Evolutionary conservation across 352 stramenopile species (phyloP).

Genomic region (Globisporangium lucens): DNA sequence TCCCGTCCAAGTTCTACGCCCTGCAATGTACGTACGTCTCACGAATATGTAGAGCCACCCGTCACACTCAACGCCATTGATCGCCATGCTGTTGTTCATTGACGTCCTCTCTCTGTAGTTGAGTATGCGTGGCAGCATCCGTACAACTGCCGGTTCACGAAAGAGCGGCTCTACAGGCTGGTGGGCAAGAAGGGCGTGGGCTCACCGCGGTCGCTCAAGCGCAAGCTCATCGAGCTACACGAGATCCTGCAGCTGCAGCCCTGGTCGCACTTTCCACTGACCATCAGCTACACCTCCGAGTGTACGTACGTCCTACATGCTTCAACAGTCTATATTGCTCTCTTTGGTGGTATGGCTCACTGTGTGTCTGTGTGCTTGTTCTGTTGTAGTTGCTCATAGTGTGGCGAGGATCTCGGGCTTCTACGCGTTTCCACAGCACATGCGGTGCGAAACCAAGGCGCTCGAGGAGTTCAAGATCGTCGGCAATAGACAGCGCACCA

Average conservation of each 20-base stretch:
- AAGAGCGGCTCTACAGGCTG: conserved; percentile 29
- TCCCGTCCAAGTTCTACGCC: conserved; percentile 70
- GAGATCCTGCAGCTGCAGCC: conserved; percentile 58
- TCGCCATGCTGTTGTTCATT: background rate
- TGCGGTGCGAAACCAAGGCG: conserved; percentile 35
- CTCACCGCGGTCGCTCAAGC: conserved; percentile 51
- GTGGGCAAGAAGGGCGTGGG: conserved; percentile 38
- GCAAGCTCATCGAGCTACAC: conserved; percentile 69
- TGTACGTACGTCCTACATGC: conserved; percentile 19
- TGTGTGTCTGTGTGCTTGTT: background rate
- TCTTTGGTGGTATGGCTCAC: background rate
- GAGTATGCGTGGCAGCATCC: conserved; percentile 82
- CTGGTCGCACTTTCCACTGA: conserved; percentile 45
- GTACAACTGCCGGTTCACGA: conserved; percentile 49
- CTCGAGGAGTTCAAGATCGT: conserved; percentile 22
- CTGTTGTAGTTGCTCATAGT: conserved; percentile 23
- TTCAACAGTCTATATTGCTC: background rate
- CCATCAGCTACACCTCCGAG: conserved; percentile 49
- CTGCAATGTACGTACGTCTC: conserved; percentile 58
- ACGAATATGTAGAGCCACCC: background rate
- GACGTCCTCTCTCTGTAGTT: conserved; percentile 28
- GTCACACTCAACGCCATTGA: background rate
- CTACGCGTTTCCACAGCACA: conserved; percentile 32
- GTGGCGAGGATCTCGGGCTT: conserved; percentile 31
- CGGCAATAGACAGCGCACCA: conserved; percentile 2